phyloP scores from a whole-genome alignment of 1,284 basidiomycete genomes.

The Cystobasidiaceae sp. region DNA sequence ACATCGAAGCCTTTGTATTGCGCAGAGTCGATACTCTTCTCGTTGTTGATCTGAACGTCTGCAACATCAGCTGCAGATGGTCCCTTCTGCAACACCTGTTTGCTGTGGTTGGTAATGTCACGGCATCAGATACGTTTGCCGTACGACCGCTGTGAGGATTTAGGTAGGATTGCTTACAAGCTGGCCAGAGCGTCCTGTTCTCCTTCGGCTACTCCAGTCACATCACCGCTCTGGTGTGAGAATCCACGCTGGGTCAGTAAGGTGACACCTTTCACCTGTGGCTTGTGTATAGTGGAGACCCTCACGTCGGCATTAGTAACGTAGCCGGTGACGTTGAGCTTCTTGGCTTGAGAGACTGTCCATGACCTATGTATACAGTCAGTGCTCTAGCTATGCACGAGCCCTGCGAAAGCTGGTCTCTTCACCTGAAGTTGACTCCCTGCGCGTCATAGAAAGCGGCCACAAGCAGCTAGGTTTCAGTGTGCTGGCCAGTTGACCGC shows the following conservation, averaged over 20 bases:
- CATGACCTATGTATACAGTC: constrained; percentile 3
- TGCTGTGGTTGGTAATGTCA: neutral
- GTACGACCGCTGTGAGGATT: neutral
- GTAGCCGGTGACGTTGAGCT: constrained; percentile 15
- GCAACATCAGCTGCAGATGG: constrained; percentile 22
- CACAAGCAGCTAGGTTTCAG: neutral
- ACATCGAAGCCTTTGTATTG: constrained; percentile 16
- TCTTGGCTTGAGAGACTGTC: constrained; percentile 24
- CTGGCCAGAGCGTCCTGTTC: constrained; percentile 1
- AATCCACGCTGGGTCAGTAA: neutral
- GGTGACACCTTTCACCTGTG: too few species aligned
- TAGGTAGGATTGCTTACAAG: constrained; percentile 4
- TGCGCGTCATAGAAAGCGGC: neutral
- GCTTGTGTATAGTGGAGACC: neutral
- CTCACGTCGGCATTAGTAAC: constrained; percentile 16
- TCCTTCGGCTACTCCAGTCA: constrained; percentile 20
- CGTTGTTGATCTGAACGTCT: constrained; percentile 14
- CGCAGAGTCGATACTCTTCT: constrained; percentile 2
- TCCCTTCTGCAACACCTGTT: constrained; percentile 5
- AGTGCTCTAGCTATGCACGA: neutral
- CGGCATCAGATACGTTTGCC: neutral
- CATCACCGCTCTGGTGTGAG: neutral
- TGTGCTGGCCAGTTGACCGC: neutral
- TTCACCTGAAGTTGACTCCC: constrained; percentile 29
- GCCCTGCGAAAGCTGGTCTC: neutral